Percentiles rank a stretch among this genome's conserved stretches.
These are phyloP conservation scores for Leucosporidium creatinivorum DNA, from an alignment of 768 basidiomycete genomes.

Conservation along the genomic window DNA sequence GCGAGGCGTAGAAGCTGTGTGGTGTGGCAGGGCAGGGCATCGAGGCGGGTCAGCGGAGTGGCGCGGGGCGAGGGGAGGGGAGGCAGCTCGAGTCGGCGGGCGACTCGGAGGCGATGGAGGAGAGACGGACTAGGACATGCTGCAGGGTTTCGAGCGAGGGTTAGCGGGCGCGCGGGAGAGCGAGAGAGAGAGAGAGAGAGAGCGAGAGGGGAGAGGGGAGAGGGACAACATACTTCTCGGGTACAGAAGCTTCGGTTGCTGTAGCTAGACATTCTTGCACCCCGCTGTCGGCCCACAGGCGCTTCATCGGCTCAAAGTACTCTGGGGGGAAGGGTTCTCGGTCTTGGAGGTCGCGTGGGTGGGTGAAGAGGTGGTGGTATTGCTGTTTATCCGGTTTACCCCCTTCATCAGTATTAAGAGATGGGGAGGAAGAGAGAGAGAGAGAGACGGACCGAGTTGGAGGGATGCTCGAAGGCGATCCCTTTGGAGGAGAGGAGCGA, in stretches of 20 bases:
- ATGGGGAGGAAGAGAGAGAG: too few species aligned
- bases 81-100: too few species aligned
- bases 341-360: constrained; percentile 64
- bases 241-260: constrained; percentile 79
- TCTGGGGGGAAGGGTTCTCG: constrained; percentile 67
- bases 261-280: constrained; percentile 72
- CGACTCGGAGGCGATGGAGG: background rate
- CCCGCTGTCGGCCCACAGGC: constrained; percentile 67
- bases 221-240: constrained; percentile 82
- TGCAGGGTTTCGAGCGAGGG: too few species aligned
- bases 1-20: constrained; percentile 78
- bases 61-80: too few species aligned
- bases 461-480: background rate
- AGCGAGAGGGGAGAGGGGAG: constrained; percentile 47
- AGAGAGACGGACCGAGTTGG: too few species aligned
- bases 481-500: background rate
- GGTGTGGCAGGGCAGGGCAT: too few species aligned
- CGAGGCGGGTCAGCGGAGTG: too few species aligned
- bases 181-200: too few species aligned
- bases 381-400: too few species aligned
- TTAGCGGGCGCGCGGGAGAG: too few species aligned
- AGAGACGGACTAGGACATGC: constrained; percentile 13
- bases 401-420: too few species aligned
- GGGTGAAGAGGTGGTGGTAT: constrained; percentile 55
- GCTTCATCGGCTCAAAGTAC: constrained; percentile 63